Base-by-base conservation (phyloP, 2,329 filamentous ascomycete genomes). In the Alternaria solani region DNA sequence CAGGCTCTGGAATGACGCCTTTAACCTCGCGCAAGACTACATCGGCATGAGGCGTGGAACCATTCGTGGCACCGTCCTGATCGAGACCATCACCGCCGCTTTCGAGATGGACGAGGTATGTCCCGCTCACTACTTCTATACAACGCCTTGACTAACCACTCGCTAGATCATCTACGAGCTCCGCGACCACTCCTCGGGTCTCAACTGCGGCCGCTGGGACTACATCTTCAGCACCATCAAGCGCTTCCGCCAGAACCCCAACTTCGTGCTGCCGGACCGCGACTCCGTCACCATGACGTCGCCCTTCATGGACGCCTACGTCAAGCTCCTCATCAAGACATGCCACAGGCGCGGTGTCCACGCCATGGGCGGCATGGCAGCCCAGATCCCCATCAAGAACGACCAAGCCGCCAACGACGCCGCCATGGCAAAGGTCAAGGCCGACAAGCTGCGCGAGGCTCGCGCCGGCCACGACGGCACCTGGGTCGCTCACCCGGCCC, bases 221-320 rank as follows among this genome's bases (percentile, higher is more conserved):
- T 99, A 99, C 86, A 98, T 99, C 83, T 99, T 99, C 87, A 95
- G 91, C 80, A 93, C 94, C 77, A 98, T 99, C 86, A 99, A 99
- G 88, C 97, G 96, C 82, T 97, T 98, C 91, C 92, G 95, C 78
- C 89, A 97, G 75, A 95, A 97, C 85, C 85, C 91, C 73, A 89
- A 90, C 82, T 98, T 98, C 78, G 89, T 98, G 58, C 89, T 99
- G 20, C 95, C 95, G 28, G 94, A 99, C 80, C 92, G 95, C 63
- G 90, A 90, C 56, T 86, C 88, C 62, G 93, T 99, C 56, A 99
- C 95, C 71, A 98, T 99, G 95, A 98, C 94, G 12, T 91, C 94
- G 2, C 95, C 95, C 12, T 99, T 99, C 83, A 98, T 99, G 95
- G 88, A 98, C 71, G 88, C 95, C 49, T 99, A 99, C 75, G 92